Evolutionary conservation across 345 rosid species (phyloP), one percentile per base, ranked within the genome.

Genomic region (Citrus reticulata): DNA sequence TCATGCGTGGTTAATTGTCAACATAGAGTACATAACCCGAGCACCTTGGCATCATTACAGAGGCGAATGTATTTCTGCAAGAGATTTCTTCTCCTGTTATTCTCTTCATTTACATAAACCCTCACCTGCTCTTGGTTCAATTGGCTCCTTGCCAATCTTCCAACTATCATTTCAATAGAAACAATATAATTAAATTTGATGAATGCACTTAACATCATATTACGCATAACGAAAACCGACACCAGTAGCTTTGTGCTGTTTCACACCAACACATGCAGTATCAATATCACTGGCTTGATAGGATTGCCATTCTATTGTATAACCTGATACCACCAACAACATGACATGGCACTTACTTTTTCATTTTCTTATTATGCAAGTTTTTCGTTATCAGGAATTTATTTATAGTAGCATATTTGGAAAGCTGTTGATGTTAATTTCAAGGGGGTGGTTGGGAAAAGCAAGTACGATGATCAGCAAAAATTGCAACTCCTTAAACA

Each of bases 91-190:
- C 90, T 91, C 75, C 77, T 85, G 86, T 86, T 85, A 65, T 83
- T 84, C 85, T 91, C 91, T 79, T 89, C 91, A 42, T 87, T 88
- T 11, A 84, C 46, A 78, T 89, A 88, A 68, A 84, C 88, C 74
- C 86, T 86, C 80, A 86, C 76, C 72, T 89, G 93, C 73, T 87
- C 90, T 32, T 75, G 68, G 80, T 84, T 88, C 76, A 89, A 40
- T 80, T 91, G 91, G 82, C 80, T 89, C 81, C 82, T 85, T 2
- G 93, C 81, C 75, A 91, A 80, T 76, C 84, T 88, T 68, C 93
- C 91, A 74, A 89, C 95, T 91, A 68, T 72, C 58, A 80, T 37
- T 68, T 46, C 58, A 74, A 68, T 32, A 59, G 1, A 75, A 35
- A 27, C 20, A 40, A 27, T 2, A 65, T 2, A 65, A 51, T 14